Evolutionary conservation across 2,329 filamentous ascomycete genomes (phyloP).

Genomic region (Blumeria graminis): DNA sequence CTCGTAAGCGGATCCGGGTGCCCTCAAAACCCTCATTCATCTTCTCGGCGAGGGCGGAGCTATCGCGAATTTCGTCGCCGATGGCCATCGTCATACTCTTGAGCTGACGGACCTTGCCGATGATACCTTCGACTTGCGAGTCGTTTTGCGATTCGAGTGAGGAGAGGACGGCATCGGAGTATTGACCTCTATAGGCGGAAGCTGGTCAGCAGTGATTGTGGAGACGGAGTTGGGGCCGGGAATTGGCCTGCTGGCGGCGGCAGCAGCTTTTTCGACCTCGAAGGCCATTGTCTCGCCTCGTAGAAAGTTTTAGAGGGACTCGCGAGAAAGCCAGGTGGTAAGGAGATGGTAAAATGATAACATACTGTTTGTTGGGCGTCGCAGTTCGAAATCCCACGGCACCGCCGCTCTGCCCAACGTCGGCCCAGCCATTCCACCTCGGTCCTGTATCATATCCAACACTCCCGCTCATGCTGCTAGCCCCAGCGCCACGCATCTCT

Average conservation of each 20-base stretch:
- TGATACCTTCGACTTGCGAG: slow-evolving; percentile 66
- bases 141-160: slow-evolving; percentile 95
- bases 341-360: slow-evolving; percentile 4
- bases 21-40: slow-evolving; percentile 91
- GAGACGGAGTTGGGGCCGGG: not conserved
- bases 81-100: slow-evolving; percentile 86
- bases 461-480: slow-evolving; percentile 2
- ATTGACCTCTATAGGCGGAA: slow-evolving; percentile 44
- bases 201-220: not conserved
- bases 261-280: not conserved
- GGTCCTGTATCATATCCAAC: slow-evolving; percentile 9
- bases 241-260: too few species aligned
- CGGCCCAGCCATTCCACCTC: slow-evolving; percentile 10
- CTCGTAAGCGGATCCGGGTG: slow-evolving; percentile 54
- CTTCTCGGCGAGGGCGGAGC: slow-evolving; percentile 66
- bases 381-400: slow-evolving; percentile 31
- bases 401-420: not conserved
- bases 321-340: too few species aligned
- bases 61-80: slow-evolving; percentile 84
- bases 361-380: slow-evolving; percentile 45
- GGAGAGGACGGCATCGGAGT: slow-evolving; percentile 73
- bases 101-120: slow-evolving; percentile 68
- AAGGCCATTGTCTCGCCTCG: not conserved
- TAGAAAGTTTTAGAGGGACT: not conserved
- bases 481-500: slow-evolving; percentile 9